Base-by-base conservation (phyloP, 169 alveolate genomes). In the Babesia ovis region DNA sequence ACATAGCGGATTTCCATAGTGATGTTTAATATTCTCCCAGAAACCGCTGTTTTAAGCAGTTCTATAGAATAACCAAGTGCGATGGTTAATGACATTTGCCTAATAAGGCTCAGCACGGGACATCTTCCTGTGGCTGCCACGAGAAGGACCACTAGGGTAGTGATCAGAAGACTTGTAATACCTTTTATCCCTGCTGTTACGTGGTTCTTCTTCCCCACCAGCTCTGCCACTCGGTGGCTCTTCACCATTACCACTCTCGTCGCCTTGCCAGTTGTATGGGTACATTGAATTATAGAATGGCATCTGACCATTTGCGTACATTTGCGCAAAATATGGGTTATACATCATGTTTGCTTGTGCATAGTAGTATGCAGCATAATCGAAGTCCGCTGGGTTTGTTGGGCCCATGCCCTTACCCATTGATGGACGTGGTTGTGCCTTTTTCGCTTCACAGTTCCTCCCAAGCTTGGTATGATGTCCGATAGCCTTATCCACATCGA, bases 391-490 rank as follows among this genome's bases (percentile, higher is more conserved):
- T 3, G 31, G 59, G 53, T 45, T 55, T 6, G 56, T 25, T 20
- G 77, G 18, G 8, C 20, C n/a, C 53, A 27, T 29, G 32, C 53
- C 80, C 48, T 35, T 81, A 75, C 59, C 83, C 68, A 57, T 18
- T 0, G 46, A 2, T 9, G 73, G 68, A 9, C 89, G 92, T 5
- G 98, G 96, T 34, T 79, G 74, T 22, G 98, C 98, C 53, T 85
- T 85, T 82, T 94, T 94, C 39, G 95, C 95, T 31, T 94, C 98
- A 29, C 95, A 85, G 94, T 95, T 90, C 39, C 93, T 94, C 11
- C 95, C 95, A 27, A 88, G 68, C 43, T 94, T 53, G 31, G 74
- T 54, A 70, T 94, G 96, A 29, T 77, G 74, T 14, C 79, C 74
- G 53, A 95, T 79, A 9, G 94, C 96, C 60, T 74, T 84, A 29